Evolutionary conservation across 2,329 filamentous ascomycete species (phyloP).

Genomic region (Geoglossum cookeanum): DNA sequence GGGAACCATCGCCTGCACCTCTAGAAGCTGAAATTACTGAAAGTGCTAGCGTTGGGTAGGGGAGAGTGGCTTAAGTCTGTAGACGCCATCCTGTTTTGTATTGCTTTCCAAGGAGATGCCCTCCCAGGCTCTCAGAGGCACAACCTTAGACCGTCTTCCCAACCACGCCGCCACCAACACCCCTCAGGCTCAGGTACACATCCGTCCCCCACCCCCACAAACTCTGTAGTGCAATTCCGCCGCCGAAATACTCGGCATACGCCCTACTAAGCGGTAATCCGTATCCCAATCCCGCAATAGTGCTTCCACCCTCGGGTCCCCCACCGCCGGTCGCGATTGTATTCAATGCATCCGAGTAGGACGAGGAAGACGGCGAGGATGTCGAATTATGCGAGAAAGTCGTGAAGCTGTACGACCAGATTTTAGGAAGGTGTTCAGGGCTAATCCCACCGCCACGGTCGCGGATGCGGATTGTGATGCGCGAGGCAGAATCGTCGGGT

Average conservation of each 20-base stretch:
- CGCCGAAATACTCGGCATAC: slow-evolving; percentile 96
- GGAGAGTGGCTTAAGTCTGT: background rate
- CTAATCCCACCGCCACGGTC: slow-evolving; percentile 89
- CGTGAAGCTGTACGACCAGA: slow-evolving; percentile 96
- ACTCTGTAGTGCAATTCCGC: slow-evolving; percentile 87
- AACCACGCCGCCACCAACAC: slow-evolving; percentile 26
- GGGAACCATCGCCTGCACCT: no score
- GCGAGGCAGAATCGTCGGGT: slow-evolving; percentile 32
- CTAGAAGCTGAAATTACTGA: no score
- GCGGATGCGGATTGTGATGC: slow-evolving; percentile 85
- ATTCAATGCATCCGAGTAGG: slow-evolving; percentile 45
- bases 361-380: background rate
- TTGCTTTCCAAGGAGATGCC: background rate
- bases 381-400: slow-evolving; percentile 46
- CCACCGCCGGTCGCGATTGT: slow-evolving; percentile 49
- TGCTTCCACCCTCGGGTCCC: slow-evolving; percentile 43
- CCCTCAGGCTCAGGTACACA: slow-evolving; percentile 42
- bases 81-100: background rate
- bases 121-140: background rate
- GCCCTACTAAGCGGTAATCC: slow-evolving; percentile 77
- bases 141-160: background rate
- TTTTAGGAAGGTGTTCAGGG: slow-evolving; percentile 62
- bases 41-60: background rate
- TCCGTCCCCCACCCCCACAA: slow-evolving; percentile 79
- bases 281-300: slow-evolving; percentile 85